These are phyloP conservation scores for Cicer pinnatifidum DNA, from an alignment of 306 rosid genomes.

Conservation along the genomic window DNA sequence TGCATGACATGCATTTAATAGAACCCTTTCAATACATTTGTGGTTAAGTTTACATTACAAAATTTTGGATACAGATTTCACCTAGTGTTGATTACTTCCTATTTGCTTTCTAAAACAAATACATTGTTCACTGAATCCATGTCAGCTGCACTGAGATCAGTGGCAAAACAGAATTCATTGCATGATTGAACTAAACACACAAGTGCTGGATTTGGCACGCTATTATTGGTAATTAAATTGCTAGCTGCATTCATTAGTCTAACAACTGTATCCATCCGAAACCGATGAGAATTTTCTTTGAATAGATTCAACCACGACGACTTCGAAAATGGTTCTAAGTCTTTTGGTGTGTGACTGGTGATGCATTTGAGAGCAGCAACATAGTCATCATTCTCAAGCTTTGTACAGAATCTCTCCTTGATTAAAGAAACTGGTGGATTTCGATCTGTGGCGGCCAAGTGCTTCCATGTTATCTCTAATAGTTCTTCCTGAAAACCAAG, in stretches of 20 bases:
- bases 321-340: conserved; percentile 64
- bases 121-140: conserved; percentile 45
- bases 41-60: conserved; percentile 28
- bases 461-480: conserved; percentile 76
- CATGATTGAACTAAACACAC: conserved; percentile 63
- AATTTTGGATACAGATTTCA: conserved; percentile 12
- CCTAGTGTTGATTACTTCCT: conserved; percentile 39
- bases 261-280: conserved; percentile 55
- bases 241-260: conserved; percentile 57
- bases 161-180: conserved; percentile 53
- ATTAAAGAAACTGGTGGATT: conserved; percentile 58
- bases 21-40: conserved; percentile 33
- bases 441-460: conserved; percentile 60
- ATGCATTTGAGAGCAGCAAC: conserved; percentile 63
- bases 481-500: conserved; percentile 66
- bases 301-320: conserved; percentile 70
- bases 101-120: conserved; percentile 36
- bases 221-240: conserved; percentile 47
- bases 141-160: conserved; percentile 36
- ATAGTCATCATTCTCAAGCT: conserved; percentile 65
- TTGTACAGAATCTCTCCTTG: conserved; percentile 67
- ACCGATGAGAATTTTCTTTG: conserved; percentile 56
- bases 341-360: conserved; percentile 44
- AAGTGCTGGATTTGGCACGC: conserved; percentile 51
- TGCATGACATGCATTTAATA: conserved; percentile 11